Evolutionary conservation across 2,329 filamentous ascomycete species (phyloP).

Genomic region (Drechslerella dactyloides): DNA sequence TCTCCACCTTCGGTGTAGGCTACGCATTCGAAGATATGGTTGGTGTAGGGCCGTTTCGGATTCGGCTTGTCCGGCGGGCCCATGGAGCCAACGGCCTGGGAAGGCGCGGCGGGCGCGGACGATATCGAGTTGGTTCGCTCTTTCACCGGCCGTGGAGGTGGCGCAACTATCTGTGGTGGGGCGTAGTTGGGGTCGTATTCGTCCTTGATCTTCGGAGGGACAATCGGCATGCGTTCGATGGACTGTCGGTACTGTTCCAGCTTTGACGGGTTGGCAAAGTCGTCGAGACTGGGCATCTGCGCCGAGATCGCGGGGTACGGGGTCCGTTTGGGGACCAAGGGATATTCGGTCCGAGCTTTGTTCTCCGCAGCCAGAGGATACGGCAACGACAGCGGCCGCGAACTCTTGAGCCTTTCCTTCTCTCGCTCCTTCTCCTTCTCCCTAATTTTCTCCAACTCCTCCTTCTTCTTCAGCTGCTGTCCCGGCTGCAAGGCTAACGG

Average conservation of each 20-base stretch:
- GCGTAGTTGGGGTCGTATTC: conserved; percentile 43
- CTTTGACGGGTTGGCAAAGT: conserved; percentile 46
- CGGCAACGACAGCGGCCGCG: conserved; percentile 36
- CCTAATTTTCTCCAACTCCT: conserved; percentile 44
- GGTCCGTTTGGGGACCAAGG: conserved; percentile 34
- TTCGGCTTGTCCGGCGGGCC: conserved; percentile 27
- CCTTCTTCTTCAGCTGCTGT: conserved; percentile 22
- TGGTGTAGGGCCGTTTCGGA: conserved; percentile 57
- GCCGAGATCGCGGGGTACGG: conserved; percentile 22
- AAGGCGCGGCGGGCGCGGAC: not conserved
- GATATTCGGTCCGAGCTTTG: conserved; percentile 39
- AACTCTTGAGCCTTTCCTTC: conserved; percentile 20
- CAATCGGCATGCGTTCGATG: conserved; percentile 31
- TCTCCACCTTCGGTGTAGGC: conserved; percentile 89
- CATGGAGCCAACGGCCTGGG: conserved; percentile 11
- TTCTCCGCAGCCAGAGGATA: conserved; percentile 25
- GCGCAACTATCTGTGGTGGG: conserved; percentile 1
- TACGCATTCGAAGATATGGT: conserved; percentile 75
- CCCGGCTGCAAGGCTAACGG: conserved; percentile 27
- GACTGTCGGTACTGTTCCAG: conserved; percentile 43
- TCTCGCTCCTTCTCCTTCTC: conserved; percentile 40
- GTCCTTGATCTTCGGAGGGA: conserved; percentile 48
- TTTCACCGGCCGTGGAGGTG: conserved; percentile 50
- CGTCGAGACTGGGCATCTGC: conserved; percentile 41
- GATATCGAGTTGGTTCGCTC: conserved; percentile 52